Base-by-base conservation (phyloP, 2,329 filamentous ascomycete species). In the Geoglossum cookeanum region DNA sequence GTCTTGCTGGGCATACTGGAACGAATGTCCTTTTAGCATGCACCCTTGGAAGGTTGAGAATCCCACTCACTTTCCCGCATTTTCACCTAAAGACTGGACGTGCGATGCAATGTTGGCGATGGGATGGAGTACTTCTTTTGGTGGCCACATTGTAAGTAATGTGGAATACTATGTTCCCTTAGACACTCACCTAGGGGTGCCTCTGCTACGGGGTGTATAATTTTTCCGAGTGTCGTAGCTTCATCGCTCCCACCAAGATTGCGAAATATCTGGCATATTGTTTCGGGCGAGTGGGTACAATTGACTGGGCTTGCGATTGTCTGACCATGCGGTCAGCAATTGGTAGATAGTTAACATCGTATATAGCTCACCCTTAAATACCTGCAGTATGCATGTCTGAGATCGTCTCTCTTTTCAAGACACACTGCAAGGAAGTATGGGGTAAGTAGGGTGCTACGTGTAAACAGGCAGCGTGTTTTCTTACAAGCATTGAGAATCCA, bases 401-500 rank as follows among this genome's bases (percentile, higher is more conserved):
- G 66, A 49, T 78, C 72, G 47, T 74, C 70, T 35, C 76, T 75
- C 45, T 70, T 68, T 62, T 85, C 80, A 1, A 71, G 65, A 57
- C 76, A 78, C 27, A 82, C 70, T 68, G 51, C 27, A 58, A 57
- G 4, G 27, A 48, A 39, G 9, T 54, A 57, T 35, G 33, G 39
- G 8, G 59, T 35, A 15, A 52, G 39, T 29, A 47, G n/a, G 5
- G 27, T 11, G 62, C 65, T 15, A 51, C 69, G 56, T n/a, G 62
- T 54, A 55, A 45, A 66, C 60, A 39, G 72, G 66, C 29, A n/a
- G 9, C 29, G 5, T n/a, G 29, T 22, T n/a, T 22, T 49, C 59
- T 37, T 57, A 66, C 65, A 57, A 58, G 82, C 76, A 55, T 78
- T 69, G 4, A 85, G 64, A 2, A 87, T 71, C 85, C 85, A 90